Evolutionary conservation across 2,329 filamentous ascomycete species (phyloP), one percentile per base, ranked within the genome.

Genomic region (Xylariaceae sp.): DNA sequence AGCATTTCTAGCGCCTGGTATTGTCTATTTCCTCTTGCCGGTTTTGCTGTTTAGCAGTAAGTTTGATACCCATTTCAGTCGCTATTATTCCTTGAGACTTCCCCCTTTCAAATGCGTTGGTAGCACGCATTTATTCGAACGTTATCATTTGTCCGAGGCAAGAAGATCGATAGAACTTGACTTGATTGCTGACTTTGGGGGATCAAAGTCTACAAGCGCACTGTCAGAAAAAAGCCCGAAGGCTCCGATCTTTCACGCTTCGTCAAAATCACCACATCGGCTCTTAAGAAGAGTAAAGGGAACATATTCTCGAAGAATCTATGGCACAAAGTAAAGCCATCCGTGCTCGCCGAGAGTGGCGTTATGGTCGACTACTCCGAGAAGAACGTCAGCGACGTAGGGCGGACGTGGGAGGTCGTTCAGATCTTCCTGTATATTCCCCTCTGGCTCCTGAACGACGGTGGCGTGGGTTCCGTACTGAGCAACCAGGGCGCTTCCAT

Each of bases 161-260:
- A 23, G 11, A 4, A 18, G 11, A 2, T 49, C 9, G 49, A 15
- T 53, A 13, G 8, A 39, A 39, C 23, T 8, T 30, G 23, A 34
- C 35, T 3, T 50, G 13, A 34, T 56, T 9, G 15, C 59, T 63
- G n/a, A 61, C 59, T 7, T 45, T 3, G 37, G 10, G 2, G 4
- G 37, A 55, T 10, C 44, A 10, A 18, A 65, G 63, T 83, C 69
- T 80, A 81, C 62, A 82, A 84, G 53, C 78, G 76, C 8, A 87
- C 88, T 64, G 71, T 81, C 57, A 74, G 77, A 30, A 77, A 76
- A 56, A 80, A 81, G 6, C 87, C 88, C 0, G 80, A 79, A 44
- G 88, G 87, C n/a, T 89, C 85, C 0, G 85, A 88, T 17, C 74
- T 89, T 41, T 75, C 77, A 45, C 83, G 85, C 53, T 82, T 86